Conservation (phyloP, 1,139 yeast species). For the Candida glucosophila region DNA sequence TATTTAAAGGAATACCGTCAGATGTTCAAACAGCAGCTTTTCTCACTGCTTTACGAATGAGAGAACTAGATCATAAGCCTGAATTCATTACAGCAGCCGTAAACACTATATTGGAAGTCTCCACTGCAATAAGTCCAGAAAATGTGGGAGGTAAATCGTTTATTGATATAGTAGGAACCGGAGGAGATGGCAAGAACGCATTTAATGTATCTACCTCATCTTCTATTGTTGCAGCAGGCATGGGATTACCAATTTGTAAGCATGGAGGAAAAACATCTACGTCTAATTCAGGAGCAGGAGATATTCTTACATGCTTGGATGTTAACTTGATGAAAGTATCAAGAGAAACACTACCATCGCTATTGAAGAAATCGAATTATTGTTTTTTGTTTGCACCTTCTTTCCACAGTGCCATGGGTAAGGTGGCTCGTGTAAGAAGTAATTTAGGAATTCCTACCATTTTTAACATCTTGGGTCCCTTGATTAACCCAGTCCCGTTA, state of each 20-base stretch:
- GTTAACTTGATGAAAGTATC: slow-evolving; percentile 67
- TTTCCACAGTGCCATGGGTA: slow-evolving; percentile 89
- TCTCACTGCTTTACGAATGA: slow-evolving; percentile 62
- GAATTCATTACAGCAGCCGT: slow-evolving; percentile 84
- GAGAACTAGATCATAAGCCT: slow-evolving; percentile 76
- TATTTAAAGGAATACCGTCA: slow-evolving; percentile 51
- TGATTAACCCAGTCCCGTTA: slow-evolving; percentile 83
- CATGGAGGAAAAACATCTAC: slow-evolving; percentile 98
- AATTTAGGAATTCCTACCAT: slow-evolving; percentile 84
- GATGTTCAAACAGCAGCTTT: slow-evolving; percentile 76
- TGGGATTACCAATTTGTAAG: slow-evolving; percentile 72
- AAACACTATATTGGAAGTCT: slow-evolving; percentile 53
- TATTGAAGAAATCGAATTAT: slow-evolving; percentile 50
- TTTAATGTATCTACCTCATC: slow-evolving; percentile 93
- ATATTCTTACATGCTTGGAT: slow-evolving; percentile 67
- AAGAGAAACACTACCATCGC: slow-evolving; percentile 51
- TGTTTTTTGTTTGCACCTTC: slow-evolving; percentile 88
- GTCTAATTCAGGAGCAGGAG: slow-evolving; percentile 90
- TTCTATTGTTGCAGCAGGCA: slow-evolving; percentile 90
- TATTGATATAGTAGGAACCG: slow-evolving; percentile 93
- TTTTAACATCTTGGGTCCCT: slow-evolving; percentile 87
- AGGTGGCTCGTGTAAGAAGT: slow-evolving; percentile 69
- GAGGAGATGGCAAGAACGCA: slow-evolving; percentile 96
- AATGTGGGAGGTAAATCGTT: slow-evolving; percentile 45
- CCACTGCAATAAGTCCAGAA: slow-evolving; percentile 38